Evolutionary conservation across 129 eudicot genomes (phyloP).

Genomic region (Chrysanthemum makinoi): DNA sequence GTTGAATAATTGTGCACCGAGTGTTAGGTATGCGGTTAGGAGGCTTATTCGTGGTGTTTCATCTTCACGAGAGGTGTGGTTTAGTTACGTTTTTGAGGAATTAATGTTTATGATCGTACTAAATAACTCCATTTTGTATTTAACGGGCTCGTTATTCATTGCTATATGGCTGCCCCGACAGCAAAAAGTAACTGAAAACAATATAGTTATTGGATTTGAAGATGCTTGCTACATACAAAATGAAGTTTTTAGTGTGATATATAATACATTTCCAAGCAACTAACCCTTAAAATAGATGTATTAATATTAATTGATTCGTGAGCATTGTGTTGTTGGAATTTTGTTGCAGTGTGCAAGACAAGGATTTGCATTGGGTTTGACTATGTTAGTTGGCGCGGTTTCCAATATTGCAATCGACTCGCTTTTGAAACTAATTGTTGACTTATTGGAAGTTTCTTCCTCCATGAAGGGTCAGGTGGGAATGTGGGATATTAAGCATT

Average conservation of each 20-base stretch:
- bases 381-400: constrained; percentile 64
- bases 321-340: not conserved
- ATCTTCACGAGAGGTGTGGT: constrained; percentile 82
- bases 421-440: constrained; percentile 65
- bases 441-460: constrained; percentile 76
- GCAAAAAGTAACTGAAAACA: too few relatives aligned
- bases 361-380: constrained; percentile 92
- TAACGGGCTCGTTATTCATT: too few relatives aligned
- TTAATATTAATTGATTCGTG: constrained; percentile 2
- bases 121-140: too few relatives aligned
- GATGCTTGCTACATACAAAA: too few relatives aligned
- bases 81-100: constrained; percentile 1
- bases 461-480: constrained; percentile 98
- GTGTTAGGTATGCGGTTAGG: constrained; percentile 81
- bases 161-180: too few relatives aligned
- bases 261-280: too few relatives aligned
- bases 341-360: constrained; percentile 93
- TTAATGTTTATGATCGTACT: not conserved
- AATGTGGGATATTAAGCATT: constrained; percentile 48
- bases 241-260: too few relatives aligned
- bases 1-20: constrained; percentile 86
- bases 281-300: too few relatives aligned
- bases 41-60: constrained; percentile 92
- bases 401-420: constrained; percentile 58
- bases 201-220: too few relatives aligned